Evolutionary conservation across 2,329 filamentous ascomycete genomes (phyloP), one percentile per base, ranked within the genome.

Genomic region (Aspergillus candidus): DNA sequence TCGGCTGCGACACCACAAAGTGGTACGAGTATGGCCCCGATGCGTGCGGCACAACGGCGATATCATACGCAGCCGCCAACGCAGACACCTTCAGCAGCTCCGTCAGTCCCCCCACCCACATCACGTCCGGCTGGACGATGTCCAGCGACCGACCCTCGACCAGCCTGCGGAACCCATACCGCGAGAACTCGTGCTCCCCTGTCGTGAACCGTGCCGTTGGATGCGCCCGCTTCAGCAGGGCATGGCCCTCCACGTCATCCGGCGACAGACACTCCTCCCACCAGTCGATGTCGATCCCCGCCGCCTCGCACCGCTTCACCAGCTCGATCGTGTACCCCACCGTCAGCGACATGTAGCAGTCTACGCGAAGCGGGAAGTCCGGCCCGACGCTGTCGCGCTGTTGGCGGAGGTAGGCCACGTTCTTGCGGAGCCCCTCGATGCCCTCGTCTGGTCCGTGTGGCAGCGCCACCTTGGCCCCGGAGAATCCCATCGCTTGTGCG

Each of bases 301-400:
- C 78, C 61, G 83, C 86, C 48, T 87, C 79, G 62, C 84, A 88
- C 40, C 83, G 84, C 70, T 90, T 86, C 48, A 86, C 90, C 17
- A 96, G 76, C 68, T 95, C 85, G 55, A 96, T 94, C 4, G 88
- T 94, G 71, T 96, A 96, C 1, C 86, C 73, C 18, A 96, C 90
- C 59, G 90, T 95, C 60, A 96, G 74, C 55, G 86, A 90, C 90
- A 96, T 96, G 71, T 94, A 96, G 75, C 90, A 96, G 71, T 96
- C 90, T 4, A 96, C 90, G 75, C 94, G 90, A 54, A 96, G 77
- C 36, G 90, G 90, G 65, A 93, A 96, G 65, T 95, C 86, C 0
- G 88, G 86, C 0, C 90, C 90, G 35, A 96, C 84, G 43, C 80
- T 80, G 61, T 89, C 86, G 43, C 89, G 81, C 67, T 95, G 88